Evolutionary conservation across 2,329 filamentous ascomycete genomes (phyloP), one percentile per base, ranked within the genome.

Genomic region (Botrytis cinerea): DNA sequence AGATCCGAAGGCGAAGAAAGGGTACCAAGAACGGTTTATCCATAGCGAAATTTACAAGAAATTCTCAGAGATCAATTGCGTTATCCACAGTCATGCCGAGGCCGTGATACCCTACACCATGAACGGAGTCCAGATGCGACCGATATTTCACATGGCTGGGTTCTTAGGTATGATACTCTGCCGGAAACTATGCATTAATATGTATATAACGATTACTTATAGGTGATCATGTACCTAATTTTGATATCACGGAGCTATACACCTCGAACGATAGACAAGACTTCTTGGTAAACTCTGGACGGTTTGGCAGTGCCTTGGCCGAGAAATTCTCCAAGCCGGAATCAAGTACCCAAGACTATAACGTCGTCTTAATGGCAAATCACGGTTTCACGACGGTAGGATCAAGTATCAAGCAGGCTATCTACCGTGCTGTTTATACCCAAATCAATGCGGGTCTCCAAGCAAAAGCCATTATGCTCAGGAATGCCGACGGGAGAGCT

Each of bases 31-130:
- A 76, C 81, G 85, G 5, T 84, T 80, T 76, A 86, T 86, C 63
- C 84, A 86, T 76, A 83, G 82, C 73, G 85, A 86, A 76, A 81
- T 85, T 38, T 84, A 84, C 77, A 85, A 84, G 77, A 77, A 78
- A 40, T 85, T 82, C 75, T 78, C 81, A 0, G 72, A 78, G 9
- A 78, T 86, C 25, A 80, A 83, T 57, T 81, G 81, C 38, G 82
- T 85, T 0, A 78, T 86, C 8, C 85, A 87, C 76, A 83, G 82
- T 66, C 85, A 86, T 75, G 78, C 84, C 0, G 80, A 83, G 38
- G 80, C 81, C 7, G 83, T 86, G 20, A 71, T 86, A 5, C 83
- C 84, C 0, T 86, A 82, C 77, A 81, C 80, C 22, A 81, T 85
- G 74, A 81, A 77, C n/a, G 80, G 80, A 28, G 81, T 83, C 14